Conservation (phyloP, 495 filamentous ascomycete genomes). For the Friedmanniomyces simplex region DNA sequence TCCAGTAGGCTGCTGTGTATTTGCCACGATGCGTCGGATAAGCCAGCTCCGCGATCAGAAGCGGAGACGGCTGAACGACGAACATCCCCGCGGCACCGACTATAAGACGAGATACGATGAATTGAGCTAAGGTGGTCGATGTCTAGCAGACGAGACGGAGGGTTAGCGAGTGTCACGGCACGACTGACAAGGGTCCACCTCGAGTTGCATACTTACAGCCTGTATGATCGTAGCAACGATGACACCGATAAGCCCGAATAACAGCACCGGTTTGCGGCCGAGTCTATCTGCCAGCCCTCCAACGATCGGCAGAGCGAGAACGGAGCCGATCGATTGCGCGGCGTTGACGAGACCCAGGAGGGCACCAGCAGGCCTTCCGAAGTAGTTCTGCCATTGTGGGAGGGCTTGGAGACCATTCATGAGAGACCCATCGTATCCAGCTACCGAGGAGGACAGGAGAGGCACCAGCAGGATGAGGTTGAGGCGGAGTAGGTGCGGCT, state of each 20-base stretch:
- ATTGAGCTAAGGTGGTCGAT: neutral
- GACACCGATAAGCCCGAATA: conserved; percentile 6
- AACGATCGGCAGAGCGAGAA: conserved; percentile 7
- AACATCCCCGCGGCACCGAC: conserved; percentile 11
- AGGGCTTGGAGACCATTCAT: conserved; percentile 39
- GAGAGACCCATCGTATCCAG: conserved; percentile 31
- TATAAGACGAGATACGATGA: conserved; percentile 14
- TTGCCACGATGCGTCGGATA: conserved; percentile 18
- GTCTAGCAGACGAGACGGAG: too few species aligned
- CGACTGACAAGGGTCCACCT: too few species aligned
- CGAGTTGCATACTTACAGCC: conserved; percentile 2
- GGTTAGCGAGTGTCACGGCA: too few species aligned
- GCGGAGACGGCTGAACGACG: conserved; percentile 4
- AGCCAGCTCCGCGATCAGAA: conserved; percentile 13
- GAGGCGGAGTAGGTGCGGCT: conserved; percentile 30
- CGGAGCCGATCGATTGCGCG: conserved; percentile 15
- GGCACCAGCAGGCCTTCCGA: conserved; percentile 31
- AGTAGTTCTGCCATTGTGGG: conserved; percentile 36
- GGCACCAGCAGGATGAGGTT: conserved; percentile 35
- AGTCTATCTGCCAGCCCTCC: conserved; percentile 7
- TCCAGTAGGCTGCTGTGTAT: conserved; percentile 11
- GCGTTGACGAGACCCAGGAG: conserved; percentile 15
- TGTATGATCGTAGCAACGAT: conserved; percentile 18
- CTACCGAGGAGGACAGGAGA: conserved; percentile 33
- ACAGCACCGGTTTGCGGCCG: conserved; percentile 8